These are phyloP conservation scores for Ascochyta fabae DNA, from an alignment of 2,329 filamentous ascomycete genomes.

Conservation along the genomic window DNA sequence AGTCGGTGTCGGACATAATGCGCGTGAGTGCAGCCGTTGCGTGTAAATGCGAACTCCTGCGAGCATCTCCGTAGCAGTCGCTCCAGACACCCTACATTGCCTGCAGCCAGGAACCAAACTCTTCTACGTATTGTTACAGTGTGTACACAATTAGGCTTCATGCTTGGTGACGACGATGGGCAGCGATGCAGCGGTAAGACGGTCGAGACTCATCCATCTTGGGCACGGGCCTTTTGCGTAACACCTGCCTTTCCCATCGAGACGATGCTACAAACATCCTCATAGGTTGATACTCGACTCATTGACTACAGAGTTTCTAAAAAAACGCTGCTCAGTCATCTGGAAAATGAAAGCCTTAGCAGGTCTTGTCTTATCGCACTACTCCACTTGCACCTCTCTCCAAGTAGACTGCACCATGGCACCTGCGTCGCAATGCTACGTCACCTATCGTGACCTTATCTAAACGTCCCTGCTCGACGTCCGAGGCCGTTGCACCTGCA, in stretches of 20 bases:
- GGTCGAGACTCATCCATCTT: constrained; percentile 4
- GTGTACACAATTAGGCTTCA: neutral
- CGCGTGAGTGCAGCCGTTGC: neutral
- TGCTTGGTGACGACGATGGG: constrained; percentile 3
- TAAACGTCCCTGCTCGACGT: neutral
- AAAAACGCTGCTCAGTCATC: neutral
- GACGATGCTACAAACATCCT: neutral
- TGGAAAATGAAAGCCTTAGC: neutral
- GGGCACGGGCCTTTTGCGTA: constrained; percentile 8
- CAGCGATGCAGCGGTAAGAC: constrained; percentile 12
- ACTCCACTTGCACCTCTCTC: neutral
- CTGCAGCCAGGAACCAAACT: no score
- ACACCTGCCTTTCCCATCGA: neutral
- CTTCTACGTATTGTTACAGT: neutral
- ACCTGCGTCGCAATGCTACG: neutral
- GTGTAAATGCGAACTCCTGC: neutral
- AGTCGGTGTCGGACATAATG: neutral
- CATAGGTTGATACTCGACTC: neutral
- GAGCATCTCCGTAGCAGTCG: neutral
- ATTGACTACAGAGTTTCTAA: neutral
- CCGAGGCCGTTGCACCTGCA: constrained; percentile 1
- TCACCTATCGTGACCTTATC: constrained; percentile 14
- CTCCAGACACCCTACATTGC: no score
- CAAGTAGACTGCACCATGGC: neutral
- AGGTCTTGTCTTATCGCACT: no score